phyloP scores from a whole-genome alignment of 2,329 filamentous ascomycete genomes.

The Aspergillus sp. region DNA sequence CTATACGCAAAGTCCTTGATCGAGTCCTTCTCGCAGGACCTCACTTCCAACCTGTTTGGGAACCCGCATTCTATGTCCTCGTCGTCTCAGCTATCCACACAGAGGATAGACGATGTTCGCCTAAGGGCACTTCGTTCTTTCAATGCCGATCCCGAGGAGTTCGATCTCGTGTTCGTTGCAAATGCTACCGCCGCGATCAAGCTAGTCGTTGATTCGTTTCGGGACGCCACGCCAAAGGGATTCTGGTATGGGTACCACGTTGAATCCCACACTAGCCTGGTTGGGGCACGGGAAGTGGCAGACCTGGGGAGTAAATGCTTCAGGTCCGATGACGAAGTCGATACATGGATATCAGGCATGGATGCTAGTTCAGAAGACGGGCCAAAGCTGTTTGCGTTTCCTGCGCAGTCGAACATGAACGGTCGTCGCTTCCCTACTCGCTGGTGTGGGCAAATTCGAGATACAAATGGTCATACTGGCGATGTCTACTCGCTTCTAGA shows the following conservation, averaged over 20 bases:
- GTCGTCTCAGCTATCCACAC: conserved; percentile 74
- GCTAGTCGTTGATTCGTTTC: conserved; percentile 75
- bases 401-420: conserved; percentile 92
- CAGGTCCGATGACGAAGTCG: conserved; percentile 60
- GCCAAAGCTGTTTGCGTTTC: conserved; percentile 69
- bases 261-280: conserved; percentile 81
- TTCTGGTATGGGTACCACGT: conserved; percentile 83
- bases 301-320: conserved; percentile 63
- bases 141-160: conserved; percentile 74
- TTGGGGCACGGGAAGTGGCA: conserved; percentile 76
- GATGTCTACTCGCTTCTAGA: conserved; percentile 72
- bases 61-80: conserved; percentile 88
- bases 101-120: conserved; percentile 73
- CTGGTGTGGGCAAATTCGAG: conserved; percentile 61
- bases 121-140: conserved; percentile 72
- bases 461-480: conserved; percentile 22
- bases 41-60: conserved; percentile 76
- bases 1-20: conserved; percentile 77
- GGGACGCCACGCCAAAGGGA: conserved; percentile 61
- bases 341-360: conserved; percentile 60
- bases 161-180: conserved; percentile 86
- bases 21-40: conserved; percentile 73
- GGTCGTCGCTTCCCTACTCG: conserved; percentile 70
- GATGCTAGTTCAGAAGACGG: conserved; percentile 16
- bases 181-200: conserved; percentile 93